phyloP scores from a whole-genome alignment of 2,329 filamentous ascomycete species.

The Fusarium solani-melongenae region DNA sequence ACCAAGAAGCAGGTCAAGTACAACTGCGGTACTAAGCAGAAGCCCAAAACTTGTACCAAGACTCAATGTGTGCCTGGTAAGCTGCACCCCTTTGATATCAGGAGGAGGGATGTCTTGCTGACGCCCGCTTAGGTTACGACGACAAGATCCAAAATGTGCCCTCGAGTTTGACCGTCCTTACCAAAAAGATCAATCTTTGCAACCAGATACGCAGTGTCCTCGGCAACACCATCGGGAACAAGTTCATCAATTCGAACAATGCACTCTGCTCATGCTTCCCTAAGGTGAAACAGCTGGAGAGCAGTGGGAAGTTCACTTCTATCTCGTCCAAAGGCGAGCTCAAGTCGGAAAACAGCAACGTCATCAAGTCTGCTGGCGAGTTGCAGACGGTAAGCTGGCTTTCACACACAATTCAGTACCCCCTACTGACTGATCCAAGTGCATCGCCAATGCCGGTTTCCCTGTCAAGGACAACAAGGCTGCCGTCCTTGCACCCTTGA shows the following conservation, averaged over 20 bases:
- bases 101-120: not conserved
- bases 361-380: not conserved
- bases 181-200: not conserved
- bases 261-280: not conserved
- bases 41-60: not conserved
- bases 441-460: not conserved
- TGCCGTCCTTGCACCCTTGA: not conserved
- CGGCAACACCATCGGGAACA: not conserved
- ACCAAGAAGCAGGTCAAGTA: not conserved
- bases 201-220: not conserved
- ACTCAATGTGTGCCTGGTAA: not conserved
- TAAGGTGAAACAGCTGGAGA: not conserved
- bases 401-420: not conserved
- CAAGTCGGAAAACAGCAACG: not conserved
- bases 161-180: not conserved
- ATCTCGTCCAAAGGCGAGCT: not conserved
- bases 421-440: not conserved
- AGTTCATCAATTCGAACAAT: not conserved
- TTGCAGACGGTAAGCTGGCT: not conserved
- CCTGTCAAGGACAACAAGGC: not conserved
- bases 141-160: not conserved
- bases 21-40: not conserved
- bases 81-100: not conserved
- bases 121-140: not conserved
- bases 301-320: not conserved